phyloP scores from a whole-genome alignment of 2,329 filamentous ascomycete genomes.

The Clonostachys chloroleuca region DNA sequence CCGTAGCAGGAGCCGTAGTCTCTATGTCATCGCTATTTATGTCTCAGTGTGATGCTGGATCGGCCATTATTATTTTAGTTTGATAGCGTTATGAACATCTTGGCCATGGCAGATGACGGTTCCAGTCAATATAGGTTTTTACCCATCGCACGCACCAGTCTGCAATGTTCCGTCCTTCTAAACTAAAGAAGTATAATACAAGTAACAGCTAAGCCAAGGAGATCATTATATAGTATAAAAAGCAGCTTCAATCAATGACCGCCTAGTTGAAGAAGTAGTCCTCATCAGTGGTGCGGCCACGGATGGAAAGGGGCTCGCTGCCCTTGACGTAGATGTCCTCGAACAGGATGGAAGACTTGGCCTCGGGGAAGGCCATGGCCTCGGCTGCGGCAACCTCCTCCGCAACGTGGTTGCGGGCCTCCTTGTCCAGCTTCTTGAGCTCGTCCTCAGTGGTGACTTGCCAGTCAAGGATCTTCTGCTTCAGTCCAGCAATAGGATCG shows the following conservation, averaged over 20 bases:
- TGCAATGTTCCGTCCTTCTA: constrained; percentile 3
- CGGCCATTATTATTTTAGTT: too few relatives aligned
- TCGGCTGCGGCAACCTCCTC: constrained; percentile 88
- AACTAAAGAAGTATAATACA: constrained; percentile 18
- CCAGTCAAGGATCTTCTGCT: constrained; percentile 98
- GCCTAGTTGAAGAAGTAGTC: constrained; percentile 78
- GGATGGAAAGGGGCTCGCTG: constrained; percentile 81
- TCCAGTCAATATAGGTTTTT: too few relatives aligned
- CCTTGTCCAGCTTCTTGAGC: constrained; percentile 94
- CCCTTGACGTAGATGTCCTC: constrained; percentile 96
- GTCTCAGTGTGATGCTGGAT: too few relatives aligned
- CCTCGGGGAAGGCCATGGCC: constrained; percentile 76
- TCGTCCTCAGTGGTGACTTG: constrained; percentile 86
- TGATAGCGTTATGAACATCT: too few relatives aligned
- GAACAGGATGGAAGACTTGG: constrained; percentile 78
- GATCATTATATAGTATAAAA: constrained; percentile 18
- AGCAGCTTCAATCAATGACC: neutral
- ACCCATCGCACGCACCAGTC: neutral
- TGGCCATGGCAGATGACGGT: too few relatives aligned
- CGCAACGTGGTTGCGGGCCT: constrained; percentile 80
- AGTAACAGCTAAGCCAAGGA: constrained; percentile 15
- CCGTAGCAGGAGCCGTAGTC: too few relatives aligned
- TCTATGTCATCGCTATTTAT: neutral
- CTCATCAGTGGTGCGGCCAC: constrained; percentile 86
- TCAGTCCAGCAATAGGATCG: constrained; percentile 95